Conservation (phyloP, 192 early-diverging fungal species). For the Dimargaris xerosporica region DNA sequence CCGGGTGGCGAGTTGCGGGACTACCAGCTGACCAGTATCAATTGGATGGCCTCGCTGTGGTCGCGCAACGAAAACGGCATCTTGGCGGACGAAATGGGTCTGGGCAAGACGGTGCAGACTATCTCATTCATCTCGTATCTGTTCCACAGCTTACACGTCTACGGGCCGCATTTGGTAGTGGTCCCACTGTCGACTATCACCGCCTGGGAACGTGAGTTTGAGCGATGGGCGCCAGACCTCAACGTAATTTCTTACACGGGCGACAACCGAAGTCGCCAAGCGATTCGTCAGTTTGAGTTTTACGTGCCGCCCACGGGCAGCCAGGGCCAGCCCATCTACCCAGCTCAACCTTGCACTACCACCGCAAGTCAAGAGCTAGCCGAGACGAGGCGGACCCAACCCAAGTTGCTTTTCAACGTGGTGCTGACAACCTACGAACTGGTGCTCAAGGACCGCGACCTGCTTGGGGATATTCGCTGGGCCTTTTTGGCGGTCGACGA, state of each 20-base stretch:
- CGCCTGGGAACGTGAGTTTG: conserved; percentile 92
- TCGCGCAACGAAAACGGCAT: conserved; percentile 92
- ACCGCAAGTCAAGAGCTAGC: not conserved
- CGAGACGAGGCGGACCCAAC: conserved; percentile 14
- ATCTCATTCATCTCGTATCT: conserved; percentile 85
- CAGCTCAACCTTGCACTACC: not conserved
- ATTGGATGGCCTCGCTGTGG: conserved; percentile 97
- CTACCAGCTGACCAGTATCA: conserved; percentile 88
- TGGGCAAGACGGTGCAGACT: conserved; percentile 96
- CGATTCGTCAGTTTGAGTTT: conserved; percentile 93
- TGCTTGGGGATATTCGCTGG: conserved; percentile 77
- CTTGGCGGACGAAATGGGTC: conserved; percentile 87
- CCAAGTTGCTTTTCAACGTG: conserved; percentile 71
- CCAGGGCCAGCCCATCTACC: conserved; percentile 9
- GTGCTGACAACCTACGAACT: conserved; percentile 93
- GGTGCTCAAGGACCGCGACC: conserved; percentile 75
- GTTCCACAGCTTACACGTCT: conserved; percentile 66
- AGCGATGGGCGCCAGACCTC: conserved; percentile 86
- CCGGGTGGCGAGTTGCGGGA: conserved; percentile 78
- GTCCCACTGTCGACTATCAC: conserved; percentile 92
- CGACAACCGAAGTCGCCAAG: conserved; percentile 55
- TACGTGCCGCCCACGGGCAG: conserved; percentile 34
- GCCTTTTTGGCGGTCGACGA: conserved; percentile 91
- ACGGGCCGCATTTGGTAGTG: conserved; percentile 90
- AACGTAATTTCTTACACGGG: conserved; percentile 87